Evolutionary conservation across 106 monocot species (phyloP).

Genomic region (Allium fistulosum): DNA sequence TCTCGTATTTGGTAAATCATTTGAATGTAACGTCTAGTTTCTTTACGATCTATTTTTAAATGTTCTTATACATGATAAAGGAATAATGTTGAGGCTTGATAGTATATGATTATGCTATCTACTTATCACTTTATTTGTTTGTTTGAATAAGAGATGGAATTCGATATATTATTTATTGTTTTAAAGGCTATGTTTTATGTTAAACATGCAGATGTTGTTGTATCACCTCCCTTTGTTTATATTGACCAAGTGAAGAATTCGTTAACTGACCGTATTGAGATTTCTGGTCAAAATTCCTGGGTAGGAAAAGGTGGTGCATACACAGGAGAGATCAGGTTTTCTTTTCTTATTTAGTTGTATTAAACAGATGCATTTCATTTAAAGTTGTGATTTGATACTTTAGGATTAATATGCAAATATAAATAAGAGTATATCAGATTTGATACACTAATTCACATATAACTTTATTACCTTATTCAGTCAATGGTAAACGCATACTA

Average conservation of each 20-base stretch:
- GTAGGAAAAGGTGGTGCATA: slow-evolving; percentile 96
- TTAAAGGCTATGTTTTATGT: neutral
- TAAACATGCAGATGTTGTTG: slow-evolving; percentile 81
- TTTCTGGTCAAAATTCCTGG: slow-evolving; percentile 97
- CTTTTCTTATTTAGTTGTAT: neutral
- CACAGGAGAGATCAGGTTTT: slow-evolving; percentile 94
- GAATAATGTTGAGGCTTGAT: neutral
- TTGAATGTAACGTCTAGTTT: neutral
- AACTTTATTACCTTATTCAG: neutral
- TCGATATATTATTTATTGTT: neutral
- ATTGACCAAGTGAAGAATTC: slow-evolving; percentile 87
- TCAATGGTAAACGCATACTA: neutral
- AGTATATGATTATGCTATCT: neutral
- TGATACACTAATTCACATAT: neutral
- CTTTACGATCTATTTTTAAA: neutral
- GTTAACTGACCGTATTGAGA: slow-evolving; percentile 79
- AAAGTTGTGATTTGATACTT: too few relatives aligned
- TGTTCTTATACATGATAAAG: neutral
- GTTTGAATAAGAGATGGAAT: too few relatives aligned
- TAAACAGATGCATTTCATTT: neutral
- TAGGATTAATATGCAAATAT: neutral
- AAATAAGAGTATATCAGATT: neutral
- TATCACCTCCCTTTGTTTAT: slow-evolving; percentile 87
- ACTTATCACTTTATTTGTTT: neutral
- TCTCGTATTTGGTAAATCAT: neutral